These are phyloP conservation scores for Chenopodium suecicum DNA, from an alignment of 148 eudicot species.

Conservation along the genomic window DNA sequence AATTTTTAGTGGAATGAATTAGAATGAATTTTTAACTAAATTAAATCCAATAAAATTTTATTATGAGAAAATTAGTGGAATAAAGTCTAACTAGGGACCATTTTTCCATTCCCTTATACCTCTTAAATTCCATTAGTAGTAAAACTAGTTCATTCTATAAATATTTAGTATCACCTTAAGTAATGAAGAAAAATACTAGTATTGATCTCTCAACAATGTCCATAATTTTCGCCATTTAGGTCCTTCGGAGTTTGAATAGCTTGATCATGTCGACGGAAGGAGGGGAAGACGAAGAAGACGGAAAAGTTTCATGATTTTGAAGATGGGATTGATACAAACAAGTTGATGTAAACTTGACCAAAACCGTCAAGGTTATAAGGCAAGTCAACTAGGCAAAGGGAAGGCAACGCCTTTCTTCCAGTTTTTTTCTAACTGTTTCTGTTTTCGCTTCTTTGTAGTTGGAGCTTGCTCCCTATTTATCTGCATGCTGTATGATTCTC, in stretches of 20 bases:
- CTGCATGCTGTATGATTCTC: too few species aligned
- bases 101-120: background rate
- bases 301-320: background rate
- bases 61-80: background rate
- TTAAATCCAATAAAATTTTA: too few species aligned
- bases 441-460: background rate
- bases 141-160: background rate
- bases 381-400: conserved; percentile 92
- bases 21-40: background rate
- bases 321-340: background rate
- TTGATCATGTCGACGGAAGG: background rate
- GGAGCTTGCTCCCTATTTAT: background rate
- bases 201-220: background rate
- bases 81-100: conserved; percentile 19
- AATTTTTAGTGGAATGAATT: background rate
- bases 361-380: conserved; percentile 28
- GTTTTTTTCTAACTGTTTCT: conserved; percentile 27
- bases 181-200: background rate
- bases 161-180: background rate
- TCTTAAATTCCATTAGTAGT: background rate
- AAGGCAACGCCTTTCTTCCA: conserved; percentile 97
- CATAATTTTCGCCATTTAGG: background rate
- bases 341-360: conserved; percentile 11
- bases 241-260: background rate
- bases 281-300: too few species aligned